A percentile compares a stretch with the other conserved stretches of the same genome.
These are phyloP conservation scores for Pseudevernia furfuracea DNA, from an alignment of 495 filamentous ascomycete genomes.

Conservation along the genomic window DNA sequence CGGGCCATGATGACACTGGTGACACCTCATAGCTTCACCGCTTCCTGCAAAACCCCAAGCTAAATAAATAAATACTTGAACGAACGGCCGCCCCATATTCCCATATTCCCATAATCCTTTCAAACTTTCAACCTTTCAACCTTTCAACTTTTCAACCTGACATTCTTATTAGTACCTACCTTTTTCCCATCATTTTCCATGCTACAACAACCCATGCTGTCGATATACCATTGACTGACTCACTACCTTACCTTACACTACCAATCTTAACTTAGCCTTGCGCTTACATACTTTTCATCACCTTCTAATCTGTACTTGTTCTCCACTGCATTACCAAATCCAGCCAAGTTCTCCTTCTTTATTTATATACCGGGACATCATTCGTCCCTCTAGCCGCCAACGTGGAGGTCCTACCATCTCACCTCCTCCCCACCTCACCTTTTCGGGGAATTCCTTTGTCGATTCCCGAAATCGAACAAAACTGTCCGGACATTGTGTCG, in stretches of 20 bases:
- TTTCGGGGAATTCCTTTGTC: conserved; percentile 20
- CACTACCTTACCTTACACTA: too few relatives aligned
- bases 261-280: neutral
- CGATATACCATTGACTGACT: neutral
- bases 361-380: conserved; percentile 23
- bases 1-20: neutral
- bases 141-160: conserved; percentile 32
- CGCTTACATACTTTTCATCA: neutral
- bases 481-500: conserved; percentile 14
- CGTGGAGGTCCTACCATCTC: conserved; percentile 25
- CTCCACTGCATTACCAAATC: conserved; percentile 1
- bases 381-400: conserved; percentile 27
- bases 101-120: too few relatives aligned
- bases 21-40: conserved; percentile 9
- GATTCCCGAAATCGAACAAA: conserved; percentile 17
- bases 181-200: too few relatives aligned
- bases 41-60: conserved; percentile 2
- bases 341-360: conserved; percentile 25
- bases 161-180: too few relatives aligned
- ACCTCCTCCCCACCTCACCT: conserved; percentile 13
- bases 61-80: conserved; percentile 17
- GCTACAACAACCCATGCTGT: neutral
- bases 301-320: neutral
- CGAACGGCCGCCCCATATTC: conserved; percentile 10
- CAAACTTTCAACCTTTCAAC: too few relatives aligned